A percentile compares a stretch with the other conserved stretches of the same genome.
These are phyloP conservation scores for Sporothrix phasma DNA, from an alignment of 2,329 filamentous ascomycete species.

Conservation along the genomic window DNA sequence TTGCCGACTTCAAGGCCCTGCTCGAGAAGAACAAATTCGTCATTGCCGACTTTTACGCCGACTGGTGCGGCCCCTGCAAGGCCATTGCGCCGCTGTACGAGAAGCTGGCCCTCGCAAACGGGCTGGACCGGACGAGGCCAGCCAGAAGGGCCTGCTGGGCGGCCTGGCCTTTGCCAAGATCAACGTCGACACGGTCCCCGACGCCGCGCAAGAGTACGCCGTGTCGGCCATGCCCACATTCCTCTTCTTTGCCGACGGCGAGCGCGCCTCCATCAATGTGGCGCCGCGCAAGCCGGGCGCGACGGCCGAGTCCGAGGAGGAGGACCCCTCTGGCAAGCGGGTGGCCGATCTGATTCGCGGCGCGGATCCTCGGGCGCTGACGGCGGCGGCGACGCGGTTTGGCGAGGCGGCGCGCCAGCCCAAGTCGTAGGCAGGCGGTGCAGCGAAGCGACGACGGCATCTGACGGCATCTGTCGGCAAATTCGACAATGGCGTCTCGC, in stretches of 20 bases:
- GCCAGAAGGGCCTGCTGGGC: too few species aligned
- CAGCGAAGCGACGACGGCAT: too few species aligned
- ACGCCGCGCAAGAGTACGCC: slow-evolving; percentile 39
- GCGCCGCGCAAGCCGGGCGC: slow-evolving; percentile 10
- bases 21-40: slow-evolving; percentile 40
- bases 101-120: slow-evolving; percentile 35
- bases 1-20: slow-evolving; percentile 40
- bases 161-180: slow-evolving; percentile 47
- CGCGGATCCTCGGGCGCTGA: slow-evolving; percentile 22
- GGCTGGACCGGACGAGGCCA: too few species aligned
- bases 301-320: slow-evolving; percentile 11
- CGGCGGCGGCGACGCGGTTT: slow-evolving; percentile 18
- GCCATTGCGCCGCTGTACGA: slow-evolving; percentile 46
- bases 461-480: too few species aligned
- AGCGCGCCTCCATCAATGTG: slow-evolving; percentile 29
- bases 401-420: slow-evolving; percentile 19
- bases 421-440: too few species aligned
- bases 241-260: slow-evolving; percentile 48
- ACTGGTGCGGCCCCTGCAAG: slow-evolving; percentile 54
- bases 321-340: slow-evolving; percentile 8
- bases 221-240: slow-evolving; percentile 51
- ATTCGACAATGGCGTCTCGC: too few species aligned
- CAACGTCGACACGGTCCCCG: slow-evolving; percentile 45
- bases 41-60: slow-evolving; percentile 47
- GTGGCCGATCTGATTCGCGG: slow-evolving; percentile 19